Conservation (phyloP, 2,329 filamentous ascomycete genomes). For the Ceratocystis smalleyi region DNA sequence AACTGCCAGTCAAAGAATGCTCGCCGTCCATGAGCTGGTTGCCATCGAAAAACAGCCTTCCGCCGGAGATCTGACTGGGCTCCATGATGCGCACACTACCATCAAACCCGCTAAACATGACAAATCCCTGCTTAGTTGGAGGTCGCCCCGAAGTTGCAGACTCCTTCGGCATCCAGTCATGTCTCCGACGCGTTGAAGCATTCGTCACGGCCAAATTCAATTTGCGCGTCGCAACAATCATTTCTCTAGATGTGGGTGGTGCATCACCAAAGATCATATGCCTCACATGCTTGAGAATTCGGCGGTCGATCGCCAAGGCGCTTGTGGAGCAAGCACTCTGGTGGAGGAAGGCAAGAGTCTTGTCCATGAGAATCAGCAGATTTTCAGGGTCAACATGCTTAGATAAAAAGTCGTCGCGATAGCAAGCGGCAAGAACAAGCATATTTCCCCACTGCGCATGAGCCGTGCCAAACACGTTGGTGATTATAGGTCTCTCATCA, state of each 20-base stretch:
- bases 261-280: constrained; percentile 28
- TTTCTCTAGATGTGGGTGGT: neutral
- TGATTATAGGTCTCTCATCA: constrained; percentile 60
- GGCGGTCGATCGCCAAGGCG: constrained; percentile 56
- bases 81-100: neutral
- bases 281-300: constrained; percentile 49
- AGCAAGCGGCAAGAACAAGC: constrained; percentile 73
- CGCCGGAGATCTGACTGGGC: neutral
- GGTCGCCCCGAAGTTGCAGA: neutral
- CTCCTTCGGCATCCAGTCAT: neutral
- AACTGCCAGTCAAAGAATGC: neutral
- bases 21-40: neutral
- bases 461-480: constrained; percentile 90
- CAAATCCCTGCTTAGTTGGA: neutral
- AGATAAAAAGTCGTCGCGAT: constrained; percentile 47
- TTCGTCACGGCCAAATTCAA: constrained; percentile 11
- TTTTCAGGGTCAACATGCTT: constrained; percentile 39
- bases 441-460: constrained; percentile 98
- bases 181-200: neutral
- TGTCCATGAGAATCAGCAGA: constrained; percentile 46
- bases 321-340: constrained; percentile 58
- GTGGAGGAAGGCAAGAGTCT: constrained; percentile 62
- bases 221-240: neutral
- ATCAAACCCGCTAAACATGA: neutral
- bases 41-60: neutral